A percentile compares a stretch with the other conserved stretches of the same genome.
phyloP scores from a whole-genome alignment of 495 filamentous ascomycete species.

The Talaromyces thailandensis region DNA sequence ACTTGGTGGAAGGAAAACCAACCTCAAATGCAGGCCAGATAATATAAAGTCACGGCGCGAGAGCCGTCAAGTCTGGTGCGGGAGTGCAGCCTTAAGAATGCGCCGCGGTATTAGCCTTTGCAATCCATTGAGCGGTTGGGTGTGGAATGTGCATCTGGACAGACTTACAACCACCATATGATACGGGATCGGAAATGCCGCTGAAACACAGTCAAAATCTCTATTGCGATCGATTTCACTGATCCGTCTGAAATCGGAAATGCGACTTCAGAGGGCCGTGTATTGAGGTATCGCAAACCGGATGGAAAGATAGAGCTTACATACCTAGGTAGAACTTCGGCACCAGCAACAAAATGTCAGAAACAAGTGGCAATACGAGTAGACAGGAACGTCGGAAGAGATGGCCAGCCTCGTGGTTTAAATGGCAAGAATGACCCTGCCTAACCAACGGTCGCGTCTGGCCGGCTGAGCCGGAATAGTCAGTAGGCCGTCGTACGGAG shows the following conservation, averaged over 20 bases:
- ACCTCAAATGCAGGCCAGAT: not conserved
- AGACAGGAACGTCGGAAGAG: not conserved
- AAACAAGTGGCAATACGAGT: not conserved
- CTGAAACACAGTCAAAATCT: not conserved
- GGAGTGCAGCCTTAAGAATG: conserved; percentile 8
- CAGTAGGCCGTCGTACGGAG: not conserved
- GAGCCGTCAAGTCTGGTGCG: not conserved
- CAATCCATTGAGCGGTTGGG: not conserved
- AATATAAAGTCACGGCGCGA: not conserved
- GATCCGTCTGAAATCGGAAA: not conserved
- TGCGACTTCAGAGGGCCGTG: not conserved
- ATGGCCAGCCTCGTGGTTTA: not conserved
- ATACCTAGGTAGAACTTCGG: not conserved
- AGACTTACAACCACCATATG: not conserved
- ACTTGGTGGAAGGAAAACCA: not conserved
- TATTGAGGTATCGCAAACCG: not conserved
- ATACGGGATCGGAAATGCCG: not conserved
- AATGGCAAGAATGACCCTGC: not conserved
- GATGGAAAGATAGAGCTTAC: not conserved
- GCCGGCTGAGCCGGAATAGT: conserved; percentile 2
- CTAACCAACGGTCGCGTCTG: not conserved
- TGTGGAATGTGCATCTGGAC: not conserved
- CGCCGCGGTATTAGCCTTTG: not conserved
- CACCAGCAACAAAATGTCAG: not conserved
- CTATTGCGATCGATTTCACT: not conserved